Base-by-base conservation (phyloP, 2,329 filamentous ascomycete genomes). In the Aspergillus sp. region DNA sequence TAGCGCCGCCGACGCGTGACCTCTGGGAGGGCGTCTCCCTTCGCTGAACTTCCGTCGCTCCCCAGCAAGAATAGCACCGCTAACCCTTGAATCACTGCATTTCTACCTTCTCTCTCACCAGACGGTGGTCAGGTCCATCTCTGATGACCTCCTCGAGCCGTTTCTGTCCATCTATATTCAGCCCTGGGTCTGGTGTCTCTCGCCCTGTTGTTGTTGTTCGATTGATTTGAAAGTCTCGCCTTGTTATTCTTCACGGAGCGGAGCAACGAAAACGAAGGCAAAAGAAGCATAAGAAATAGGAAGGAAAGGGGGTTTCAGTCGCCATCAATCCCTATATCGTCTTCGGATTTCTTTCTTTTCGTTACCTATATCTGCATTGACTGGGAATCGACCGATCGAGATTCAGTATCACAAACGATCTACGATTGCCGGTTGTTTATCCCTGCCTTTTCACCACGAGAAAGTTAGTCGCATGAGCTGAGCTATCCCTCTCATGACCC, bases 1-100 rank as follows among this genome's bases (percentile, higher is more conserved):
- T 67, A 67, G 64, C 58, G 63, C 49, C 47, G 30, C 63, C 59
- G 64, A 66, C 64, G 64, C 64, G 64, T 67, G 64, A 67, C 63
- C 53, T 19, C 19, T 19, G 49, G 53, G 51, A 57, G 59, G 49
- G 48, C 48, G 47, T 60, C 56, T 58, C 58, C 58, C 56, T 60
- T 57, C 52, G 48, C 39, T 27, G 19, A 19, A 57, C 52, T 48
- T 49, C 48, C 56, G 52, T 58, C 58, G 56, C 53, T 19, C 34
- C 34, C 53, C 54, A 48, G 47, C 42, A 35, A 45, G 43, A 41
- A 49, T 44, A 43, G 47, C 45, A 43, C 49, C 19, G 19, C 19
- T 19, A 19, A 19, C 19, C 19, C 19, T 19, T 19, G 19, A 19
- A 19, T 19, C 19, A 19, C 19, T 19, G 19, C 19, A 19, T 19